Evolutionary conservation across 257 asterid species (phyloP).

Genomic region (Solanum virginianum): DNA sequence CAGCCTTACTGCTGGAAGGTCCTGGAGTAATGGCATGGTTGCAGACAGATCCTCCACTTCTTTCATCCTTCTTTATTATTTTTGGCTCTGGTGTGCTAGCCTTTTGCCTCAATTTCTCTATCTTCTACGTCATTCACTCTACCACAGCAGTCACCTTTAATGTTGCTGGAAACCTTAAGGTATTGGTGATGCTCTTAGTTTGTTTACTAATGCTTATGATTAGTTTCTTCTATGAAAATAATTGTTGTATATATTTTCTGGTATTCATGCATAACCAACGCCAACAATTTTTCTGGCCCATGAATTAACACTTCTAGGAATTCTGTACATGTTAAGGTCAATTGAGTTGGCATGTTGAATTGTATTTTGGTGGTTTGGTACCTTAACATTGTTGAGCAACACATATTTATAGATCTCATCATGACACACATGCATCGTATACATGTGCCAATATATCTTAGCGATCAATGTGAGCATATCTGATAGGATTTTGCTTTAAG

Average conservation of each 20-base stretch:
- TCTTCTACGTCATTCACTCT: slow-evolving; percentile 93
- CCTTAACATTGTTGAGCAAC: neutral
- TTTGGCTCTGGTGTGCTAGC: slow-evolving; percentile 86
- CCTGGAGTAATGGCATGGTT: slow-evolving; percentile 65
- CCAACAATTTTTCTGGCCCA: neutral
- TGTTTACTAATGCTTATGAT: neutral
- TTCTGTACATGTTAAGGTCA: neutral
- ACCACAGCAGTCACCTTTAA: slow-evolving; percentile 97
- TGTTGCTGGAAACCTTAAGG: slow-evolving; percentile 98
- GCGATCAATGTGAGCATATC: neutral
- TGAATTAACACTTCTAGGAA: neutral
- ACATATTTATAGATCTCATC: neutral
- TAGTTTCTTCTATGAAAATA: neutral
- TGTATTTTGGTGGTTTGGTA: neutral
- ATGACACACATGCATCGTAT: neutral
- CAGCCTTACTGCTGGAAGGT: slow-evolving; percentile 83
- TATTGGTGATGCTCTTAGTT: neutral
- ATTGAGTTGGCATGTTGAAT: neutral
- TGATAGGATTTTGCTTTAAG: neutral
- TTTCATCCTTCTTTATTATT: slow-evolving; percentile 55
- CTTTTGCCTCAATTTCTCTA: slow-evolving; percentile 87
- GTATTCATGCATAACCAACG: neutral
- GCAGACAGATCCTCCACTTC: slow-evolving; percentile 38
- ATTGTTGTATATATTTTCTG: neutral
- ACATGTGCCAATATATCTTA: neutral